A percentile compares a stretch with the other conserved stretches of the same genome.
These are phyloP conservation scores for Thielaviopsis punctulata DNA, from an alignment of 2,329 filamentous ascomycete genomes.

Conservation along the genomic window DNA sequence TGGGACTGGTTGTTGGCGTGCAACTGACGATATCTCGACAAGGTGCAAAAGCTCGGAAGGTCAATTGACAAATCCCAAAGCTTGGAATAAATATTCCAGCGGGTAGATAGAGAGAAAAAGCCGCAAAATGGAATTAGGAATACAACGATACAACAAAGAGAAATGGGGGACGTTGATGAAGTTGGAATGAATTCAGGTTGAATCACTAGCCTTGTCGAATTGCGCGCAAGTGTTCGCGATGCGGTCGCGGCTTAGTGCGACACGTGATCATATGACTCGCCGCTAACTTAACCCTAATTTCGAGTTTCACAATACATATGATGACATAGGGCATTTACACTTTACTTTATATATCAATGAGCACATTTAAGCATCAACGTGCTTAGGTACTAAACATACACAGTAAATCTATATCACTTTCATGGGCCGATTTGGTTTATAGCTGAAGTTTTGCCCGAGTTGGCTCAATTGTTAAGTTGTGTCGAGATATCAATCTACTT, in stretches of 20 bases:
- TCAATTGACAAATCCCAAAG: not conserved
- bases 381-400: too few species aligned
- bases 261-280: not conserved
- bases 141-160: not conserved
- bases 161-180: not conserved
- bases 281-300: not conserved
- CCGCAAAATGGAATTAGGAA: not conserved
- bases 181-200: not conserved
- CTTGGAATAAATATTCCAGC: not conserved
- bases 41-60: not conserved
- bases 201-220: not conserved
- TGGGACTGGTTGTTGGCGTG: too few species aligned
- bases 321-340: too few species aligned
- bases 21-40: too few species aligned
- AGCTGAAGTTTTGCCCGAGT: too few species aligned
- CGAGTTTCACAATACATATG: too few species aligned
- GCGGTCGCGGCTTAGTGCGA: not conserved
- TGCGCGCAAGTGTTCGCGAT: not conserved
- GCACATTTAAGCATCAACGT: too few species aligned
- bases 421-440: too few species aligned
- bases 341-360: too few species aligned
- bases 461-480: too few species aligned
- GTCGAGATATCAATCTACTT: too few species aligned
- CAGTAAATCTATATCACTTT: too few species aligned
- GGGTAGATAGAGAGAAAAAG: not conserved